Conservation (phyloP, 1,139 yeast genomes). For the Taphrina populina region DNA sequence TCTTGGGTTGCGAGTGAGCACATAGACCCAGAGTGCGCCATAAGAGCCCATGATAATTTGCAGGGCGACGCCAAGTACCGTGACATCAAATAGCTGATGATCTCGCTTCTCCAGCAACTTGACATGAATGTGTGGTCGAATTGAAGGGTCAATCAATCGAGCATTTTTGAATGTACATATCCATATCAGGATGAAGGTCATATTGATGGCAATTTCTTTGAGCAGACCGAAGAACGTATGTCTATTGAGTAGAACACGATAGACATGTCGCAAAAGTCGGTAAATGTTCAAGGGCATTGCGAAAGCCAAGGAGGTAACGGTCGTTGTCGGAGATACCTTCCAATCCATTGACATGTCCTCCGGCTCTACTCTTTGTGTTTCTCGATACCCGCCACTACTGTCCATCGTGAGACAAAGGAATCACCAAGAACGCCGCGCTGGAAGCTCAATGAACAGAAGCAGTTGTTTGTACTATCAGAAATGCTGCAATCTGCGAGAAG, state of each 20-base stretch:
- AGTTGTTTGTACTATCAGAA: too few species aligned
- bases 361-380: too few species aligned
- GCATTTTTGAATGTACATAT: conserved; percentile 61
- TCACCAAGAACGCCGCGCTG: too few species aligned
- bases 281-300: not conserved
- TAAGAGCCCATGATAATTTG: conserved; percentile 23
- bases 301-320: not conserved
- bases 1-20: conserved; percentile 14
- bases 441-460: too few species aligned
- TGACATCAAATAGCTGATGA: conserved; percentile 37
- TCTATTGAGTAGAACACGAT: conserved; percentile 16
- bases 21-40: conserved; percentile 27
- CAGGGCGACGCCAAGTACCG: conserved; percentile 29
- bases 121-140: conserved; percentile 60
- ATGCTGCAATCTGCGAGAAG: too few species aligned
- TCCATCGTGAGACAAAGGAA: too few species aligned
- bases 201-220: conserved; percentile 48
- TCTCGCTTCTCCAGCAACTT: conserved; percentile 51
- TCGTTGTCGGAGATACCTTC: not conserved
- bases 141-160: conserved; percentile 55
- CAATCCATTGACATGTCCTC: too few species aligned
- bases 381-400: too few species aligned
- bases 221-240: conserved; percentile 24
- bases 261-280: conserved; percentile 9
- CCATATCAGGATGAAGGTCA: conserved; percentile 60